Conservation (phyloP, 495 filamentous ascomycete genomes). For the Articulospora tetracladia region DNA sequence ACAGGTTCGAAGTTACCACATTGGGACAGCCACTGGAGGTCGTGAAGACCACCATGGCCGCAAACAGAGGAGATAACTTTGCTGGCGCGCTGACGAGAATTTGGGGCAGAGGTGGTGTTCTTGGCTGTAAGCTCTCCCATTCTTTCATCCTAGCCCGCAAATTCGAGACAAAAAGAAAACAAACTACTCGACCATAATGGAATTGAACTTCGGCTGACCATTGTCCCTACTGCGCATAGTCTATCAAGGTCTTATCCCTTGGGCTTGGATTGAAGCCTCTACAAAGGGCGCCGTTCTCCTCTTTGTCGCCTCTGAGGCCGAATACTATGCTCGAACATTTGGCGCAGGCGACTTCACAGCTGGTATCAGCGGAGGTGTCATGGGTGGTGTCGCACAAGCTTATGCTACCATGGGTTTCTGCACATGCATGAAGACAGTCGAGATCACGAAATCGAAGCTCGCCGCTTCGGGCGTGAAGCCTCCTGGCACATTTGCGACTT, state of each 20-base stretch:
- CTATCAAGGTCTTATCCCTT: conserved; percentile 99
- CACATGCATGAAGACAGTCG: conserved; percentile 99
- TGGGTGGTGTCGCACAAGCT: conserved; percentile 92
- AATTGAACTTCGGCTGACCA: neutral
- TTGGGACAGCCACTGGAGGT: conserved; percentile 96
- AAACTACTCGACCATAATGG: neutral
- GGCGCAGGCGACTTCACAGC: conserved; percentile 82
- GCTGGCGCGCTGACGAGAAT: conserved; percentile 74
- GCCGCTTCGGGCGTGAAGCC: conserved; percentile 78
- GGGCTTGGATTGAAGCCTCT: conserved; percentile 99
- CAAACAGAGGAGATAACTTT: conserved; percentile 88
- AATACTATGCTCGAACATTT: conserved; percentile 78
- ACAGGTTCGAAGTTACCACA: conserved; percentile 65
- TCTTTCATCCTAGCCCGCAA: neutral
- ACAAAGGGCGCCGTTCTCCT: conserved; percentile 98
- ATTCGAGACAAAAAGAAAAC: neutral
- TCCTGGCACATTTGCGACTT: conserved; percentile 84
- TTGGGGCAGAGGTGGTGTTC: conserved; percentile 89
- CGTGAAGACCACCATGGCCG: conserved; percentile 98
- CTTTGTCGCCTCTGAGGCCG: conserved; percentile 97
- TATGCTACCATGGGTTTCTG: conserved; percentile 99
- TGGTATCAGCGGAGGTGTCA: conserved; percentile 89
- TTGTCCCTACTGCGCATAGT: conserved; percentile 46
- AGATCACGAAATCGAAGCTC: conserved; percentile 97
- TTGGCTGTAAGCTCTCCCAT: conserved; percentile 76